These are phyloP conservation scores for Monsonia emarginata DNA, from an alignment of 441 rosid species.

Conservation along the genomic window DNA sequence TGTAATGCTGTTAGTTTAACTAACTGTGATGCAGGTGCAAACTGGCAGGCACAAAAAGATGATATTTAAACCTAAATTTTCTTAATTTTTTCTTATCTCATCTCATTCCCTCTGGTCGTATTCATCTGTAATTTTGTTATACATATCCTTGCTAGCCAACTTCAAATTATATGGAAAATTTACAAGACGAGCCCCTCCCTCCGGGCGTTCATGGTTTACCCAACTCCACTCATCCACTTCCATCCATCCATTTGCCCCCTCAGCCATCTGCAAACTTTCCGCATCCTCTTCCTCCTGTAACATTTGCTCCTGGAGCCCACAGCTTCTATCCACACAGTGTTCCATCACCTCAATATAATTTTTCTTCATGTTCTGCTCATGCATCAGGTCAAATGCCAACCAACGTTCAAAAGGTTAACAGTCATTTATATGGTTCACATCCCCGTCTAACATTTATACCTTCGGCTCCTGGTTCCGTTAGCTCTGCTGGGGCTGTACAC, in stretches of 20 bases:
- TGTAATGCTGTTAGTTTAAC: neutral
- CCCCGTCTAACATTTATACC: neutral
- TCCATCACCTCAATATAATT: neutral
- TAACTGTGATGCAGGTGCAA: neutral
- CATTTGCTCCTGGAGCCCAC: constrained; percentile 6
- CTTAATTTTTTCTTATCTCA: neutral
- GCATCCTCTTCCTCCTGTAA: neutral
- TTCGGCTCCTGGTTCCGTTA: neutral
- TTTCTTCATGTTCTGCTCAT: constrained; percentile 6
- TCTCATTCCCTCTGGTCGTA: neutral
- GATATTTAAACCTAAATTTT: neutral
- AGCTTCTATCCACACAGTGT: constrained; percentile 10
- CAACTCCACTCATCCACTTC: constrained; percentile 9
- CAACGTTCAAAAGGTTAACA: neutral
- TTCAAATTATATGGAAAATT: constrained; percentile 10
- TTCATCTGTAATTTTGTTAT: neutral
- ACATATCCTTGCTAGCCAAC: neutral
- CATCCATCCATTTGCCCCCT: neutral
- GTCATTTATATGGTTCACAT: neutral
- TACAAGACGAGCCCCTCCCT: constrained; percentile 17
- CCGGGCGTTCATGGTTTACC: constrained; percentile 22
- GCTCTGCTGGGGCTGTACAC: neutral
- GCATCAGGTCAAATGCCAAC: neutral
- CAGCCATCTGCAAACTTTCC: constrained; percentile 6
- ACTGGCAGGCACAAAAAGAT: neutral